Percentiles rank a stretch among this genome's conserved stretches.
Conservation (phyloP, 306 rosid species). For the Vicia sativa region DNA sequence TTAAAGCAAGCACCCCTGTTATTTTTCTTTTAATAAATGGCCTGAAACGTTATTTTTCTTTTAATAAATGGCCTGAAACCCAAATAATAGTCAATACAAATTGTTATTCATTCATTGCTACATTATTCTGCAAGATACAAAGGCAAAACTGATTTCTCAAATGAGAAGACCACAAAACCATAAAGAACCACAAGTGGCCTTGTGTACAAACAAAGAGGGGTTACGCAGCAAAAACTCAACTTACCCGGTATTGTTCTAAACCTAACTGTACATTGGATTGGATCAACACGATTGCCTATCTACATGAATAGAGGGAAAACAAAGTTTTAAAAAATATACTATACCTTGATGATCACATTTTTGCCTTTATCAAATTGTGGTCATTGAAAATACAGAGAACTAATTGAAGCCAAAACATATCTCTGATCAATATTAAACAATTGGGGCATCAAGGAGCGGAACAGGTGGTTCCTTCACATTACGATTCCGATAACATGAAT, state of each 20-base stretch:
- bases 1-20: neutral
- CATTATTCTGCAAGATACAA: slow-evolving; percentile 30
- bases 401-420: slow-evolving; percentile 26
- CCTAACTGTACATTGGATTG: slow-evolving; percentile 43
- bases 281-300: slow-evolving; percentile 31
- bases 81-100: slow-evolving; percentile 20
- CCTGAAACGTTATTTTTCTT: slow-evolving; percentile 15
- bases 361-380: slow-evolving; percentile 29
- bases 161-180: slow-evolving; percentile 39
- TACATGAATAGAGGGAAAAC: neutral
- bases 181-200: slow-evolving; percentile 30
- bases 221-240: slow-evolving; percentile 39
- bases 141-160: slow-evolving; percentile 51
- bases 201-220: slow-evolving; percentile 31
- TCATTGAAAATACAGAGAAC: slow-evolving; percentile 10
- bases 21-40: slow-evolving; percentile 7
- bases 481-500: slow-evolving; percentile 7
- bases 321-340: neutral
- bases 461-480: slow-evolving; percentile 29
- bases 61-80: slow-evolving; percentile 3
- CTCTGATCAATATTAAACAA: slow-evolving; percentile 26
- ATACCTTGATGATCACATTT: slow-evolving; percentile 21
- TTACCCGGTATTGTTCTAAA: slow-evolving; percentile 36
- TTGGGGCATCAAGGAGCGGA: slow-evolving; percentile 23
- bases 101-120: slow-evolving; percentile 27